Base-by-base conservation (phyloP, 208 protist species). In the Trypanosoma brucei region DNA sequence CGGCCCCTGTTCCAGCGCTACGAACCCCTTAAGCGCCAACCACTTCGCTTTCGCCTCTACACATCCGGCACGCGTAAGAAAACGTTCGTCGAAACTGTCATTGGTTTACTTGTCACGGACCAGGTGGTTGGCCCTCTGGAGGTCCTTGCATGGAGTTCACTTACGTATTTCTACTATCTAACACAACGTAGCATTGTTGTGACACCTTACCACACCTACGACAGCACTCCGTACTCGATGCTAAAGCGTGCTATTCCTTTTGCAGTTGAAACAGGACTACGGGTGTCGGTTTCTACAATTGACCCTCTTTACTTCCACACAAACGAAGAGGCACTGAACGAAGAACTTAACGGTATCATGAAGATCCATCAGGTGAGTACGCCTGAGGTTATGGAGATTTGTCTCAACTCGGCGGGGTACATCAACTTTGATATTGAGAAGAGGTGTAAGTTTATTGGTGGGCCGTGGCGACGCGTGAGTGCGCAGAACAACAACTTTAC, bases 91-190 rank as follows among this genome's bases (percentile, higher is more conserved):
- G 93, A 98, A 62, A 82, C 97, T 59, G 84, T 90, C 2, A 78
- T 96, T 11, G 84, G 93, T 2, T 95, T 98, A 35, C 75, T 99
- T 48, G 59, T 97, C 11, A 78, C 96, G 5, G 79, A 99, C 52
- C 72, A 86, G 31, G 97, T 99, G 42, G 95, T 94, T 40, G 98
- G 99, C 72, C 98, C 98, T 38, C 79, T 97, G 30, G 70, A 88
- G 22, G 72, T 97, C 1, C 82, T 94, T 68, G 79, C 96, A 31
- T 86, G 80, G 72, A 89, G 96, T 9, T 88, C 93, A 11, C 71
- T 99, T 22, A 85, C 97, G 65, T 99, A 99, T 76, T 71, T 99
- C 11, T 99, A 97, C 80, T 99, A 98, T 76, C 74, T 99, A 3
- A 82, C 78, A 3, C 98, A 99, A 78, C 88, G 98, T 9, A 93